Percentiles rank a stretch among this genome's conserved stretches.
phyloP scores from a whole-genome alignment of 2,329 filamentous ascomycete genomes.

The Coniochaeta sp. region DNA sequence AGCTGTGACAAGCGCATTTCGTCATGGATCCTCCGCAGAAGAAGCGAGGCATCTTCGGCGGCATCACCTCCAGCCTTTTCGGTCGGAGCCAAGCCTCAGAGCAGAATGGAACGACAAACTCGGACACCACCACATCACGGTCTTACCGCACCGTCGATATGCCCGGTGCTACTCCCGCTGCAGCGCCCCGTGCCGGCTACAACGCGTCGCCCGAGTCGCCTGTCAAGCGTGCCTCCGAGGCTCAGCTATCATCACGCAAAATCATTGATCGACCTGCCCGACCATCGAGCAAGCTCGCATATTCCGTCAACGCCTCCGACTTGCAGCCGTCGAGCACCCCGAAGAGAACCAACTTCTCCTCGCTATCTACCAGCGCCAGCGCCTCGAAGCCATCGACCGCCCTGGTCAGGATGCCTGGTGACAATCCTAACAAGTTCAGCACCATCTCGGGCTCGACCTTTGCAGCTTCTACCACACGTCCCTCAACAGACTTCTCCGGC shows the following conservation, averaged over 20 bases:
- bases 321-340: conserved; percentile 8
- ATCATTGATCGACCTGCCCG: conserved; percentile 25
- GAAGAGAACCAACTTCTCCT: conserved; percentile 3
- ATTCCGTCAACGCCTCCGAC: conserved; percentile 15
- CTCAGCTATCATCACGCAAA: conserved; percentile 23
- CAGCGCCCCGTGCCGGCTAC: conserved; percentile 13
- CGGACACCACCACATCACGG: background rate
- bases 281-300: conserved; percentile 20
- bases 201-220: conserved; percentile 22
- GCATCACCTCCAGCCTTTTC: conserved; percentile 12
- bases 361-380: conserved; percentile 8
- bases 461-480: conserved; percentile 5
- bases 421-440: conserved; percentile 18
- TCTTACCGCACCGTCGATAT: conserved; percentile 3
- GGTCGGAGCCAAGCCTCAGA: conserved; percentile 11
- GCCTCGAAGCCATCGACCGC: conserved; percentile 3
- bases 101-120: background rate
- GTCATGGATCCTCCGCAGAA: conserved; percentile 17
- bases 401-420: conserved; percentile 15
- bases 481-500: conserved; percentile 17
- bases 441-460: conserved; percentile 8
- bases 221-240: conserved; percentile 22
- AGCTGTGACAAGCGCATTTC: conserved; percentile 1
- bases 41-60: conserved; percentile 15
- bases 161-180: conserved; percentile 5